phyloP scores from a whole-genome alignment of 352 stramenopile genomes.

The Peronosclerospora sorghi region DNA sequence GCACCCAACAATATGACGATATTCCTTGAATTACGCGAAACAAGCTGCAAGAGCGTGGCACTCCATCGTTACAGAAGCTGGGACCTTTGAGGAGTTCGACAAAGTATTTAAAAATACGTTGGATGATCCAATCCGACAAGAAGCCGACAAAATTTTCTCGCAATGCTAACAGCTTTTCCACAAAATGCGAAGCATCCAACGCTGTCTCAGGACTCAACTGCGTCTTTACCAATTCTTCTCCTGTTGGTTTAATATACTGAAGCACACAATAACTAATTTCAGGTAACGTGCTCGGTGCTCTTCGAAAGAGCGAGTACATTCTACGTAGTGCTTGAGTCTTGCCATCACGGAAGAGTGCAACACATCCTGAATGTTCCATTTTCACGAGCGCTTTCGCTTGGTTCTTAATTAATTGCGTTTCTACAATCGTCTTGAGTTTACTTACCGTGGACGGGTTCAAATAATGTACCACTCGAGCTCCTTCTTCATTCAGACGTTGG shows the following conservation, averaged over 20 bases:
- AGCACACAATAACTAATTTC: conserved; percentile 80
- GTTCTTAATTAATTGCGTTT: conserved; percentile 91
- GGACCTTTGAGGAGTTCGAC: too few species aligned
- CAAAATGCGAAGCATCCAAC: conserved; percentile 89
- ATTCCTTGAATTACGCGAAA: too few species aligned
- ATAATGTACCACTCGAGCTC: conserved; percentile 83
- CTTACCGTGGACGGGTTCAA: conserved; percentile 86
- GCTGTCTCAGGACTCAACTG: conserved; percentile 82
- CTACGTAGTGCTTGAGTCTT: conserved; percentile 76
- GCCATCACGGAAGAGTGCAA: conserved; percentile 87
- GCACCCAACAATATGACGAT: too few species aligned
- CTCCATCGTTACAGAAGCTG: too few species aligned
- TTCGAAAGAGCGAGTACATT: conserved; percentile 80
- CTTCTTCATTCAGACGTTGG: conserved; percentile 91
- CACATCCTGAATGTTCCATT: conserved; percentile 94
- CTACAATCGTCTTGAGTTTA: conserved; percentile 93
- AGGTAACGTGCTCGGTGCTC: conserved; percentile 87
- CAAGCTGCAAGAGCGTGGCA: too few species aligned
- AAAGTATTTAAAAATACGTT: too few species aligned
- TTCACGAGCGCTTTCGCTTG: conserved; percentile 91
- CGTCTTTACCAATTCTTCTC: conserved; percentile 83
- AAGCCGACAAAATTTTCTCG: conserved; percentile 92
- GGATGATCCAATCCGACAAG: conserved; percentile 80
- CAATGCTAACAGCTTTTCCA: conserved; percentile 90
- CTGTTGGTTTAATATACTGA: conserved; percentile 86